Percentiles rank a stretch among this genome's conserved stretches.
Evolutionary conservation across 2,329 filamentous ascomycete genomes (phyloP).

Genomic region (Lachnellula occidentalis): DNA sequence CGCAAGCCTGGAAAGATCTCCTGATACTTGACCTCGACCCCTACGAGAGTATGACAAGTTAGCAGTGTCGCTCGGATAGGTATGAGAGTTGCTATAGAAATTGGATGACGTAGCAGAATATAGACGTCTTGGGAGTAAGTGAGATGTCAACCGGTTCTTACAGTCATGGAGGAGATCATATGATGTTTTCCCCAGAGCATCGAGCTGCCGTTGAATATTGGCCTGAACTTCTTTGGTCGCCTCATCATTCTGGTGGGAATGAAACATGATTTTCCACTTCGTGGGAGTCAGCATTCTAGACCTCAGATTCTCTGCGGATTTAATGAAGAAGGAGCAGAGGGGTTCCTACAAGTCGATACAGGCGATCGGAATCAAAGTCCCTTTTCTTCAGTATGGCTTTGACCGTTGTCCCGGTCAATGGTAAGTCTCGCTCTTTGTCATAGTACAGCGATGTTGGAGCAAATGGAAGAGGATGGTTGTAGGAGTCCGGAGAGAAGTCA

Average conservation of each 20-base stretch:
- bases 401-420: not conserved
- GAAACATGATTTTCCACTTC: too few relatives aligned
- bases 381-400: not conserved
- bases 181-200: not conserved
- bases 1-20: not conserved
- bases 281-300: not conserved
- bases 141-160: not conserved
- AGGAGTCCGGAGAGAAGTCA: not conserved
- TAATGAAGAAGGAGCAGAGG: too few relatives aligned
- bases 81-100: not conserved
- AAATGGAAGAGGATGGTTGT: not conserved
- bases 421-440: not conserved
- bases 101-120: not conserved
- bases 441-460: not conserved
- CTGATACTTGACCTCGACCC: not conserved
- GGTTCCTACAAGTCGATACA: not conserved
- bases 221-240: conserved; percentile 1
- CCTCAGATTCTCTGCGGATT: too few relatives aligned
- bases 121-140: not conserved
- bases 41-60: not conserved
- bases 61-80: not conserved
- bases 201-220: not conserved
- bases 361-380: not conserved
- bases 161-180: conserved; percentile 6
- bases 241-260: not conserved